Evolutionary conservation across 2,329 filamentous ascomycete species (phyloP).

Genomic region (Tolypocladium inflatum): DNA sequence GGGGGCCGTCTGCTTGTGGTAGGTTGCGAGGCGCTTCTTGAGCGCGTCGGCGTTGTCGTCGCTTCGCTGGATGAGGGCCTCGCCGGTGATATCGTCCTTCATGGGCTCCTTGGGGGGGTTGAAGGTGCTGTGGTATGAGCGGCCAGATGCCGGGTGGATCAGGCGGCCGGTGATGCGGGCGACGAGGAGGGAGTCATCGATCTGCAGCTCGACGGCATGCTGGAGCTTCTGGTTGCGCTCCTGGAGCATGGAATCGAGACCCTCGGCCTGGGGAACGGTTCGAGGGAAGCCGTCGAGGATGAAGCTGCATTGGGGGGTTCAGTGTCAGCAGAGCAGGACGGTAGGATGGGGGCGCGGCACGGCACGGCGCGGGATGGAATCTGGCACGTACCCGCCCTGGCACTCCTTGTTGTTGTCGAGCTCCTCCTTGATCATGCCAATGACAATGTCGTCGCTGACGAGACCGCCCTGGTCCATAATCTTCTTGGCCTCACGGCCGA

Average conservation of each 20-base stretch:
- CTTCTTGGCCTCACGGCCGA: constrained; percentile 97
- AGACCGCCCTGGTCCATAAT: constrained; percentile 99
- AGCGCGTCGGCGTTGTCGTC: constrained; percentile 96
- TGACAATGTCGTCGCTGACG: constrained; percentile 97
- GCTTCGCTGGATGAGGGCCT: constrained; percentile 90
- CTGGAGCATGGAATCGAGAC: constrained; percentile 84
- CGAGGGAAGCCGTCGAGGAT: constrained; percentile 98
- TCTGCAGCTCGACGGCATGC: constrained; percentile 93
- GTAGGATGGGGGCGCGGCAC: not conserved
- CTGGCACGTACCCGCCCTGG: constrained; percentile 70
- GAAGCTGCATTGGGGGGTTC: constrained; percentile 52
- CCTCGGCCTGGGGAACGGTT: constrained; percentile 89
- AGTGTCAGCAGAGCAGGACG: constrained; percentile 4
- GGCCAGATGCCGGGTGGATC: constrained; percentile 89
- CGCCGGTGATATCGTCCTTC: constrained; percentile 95
- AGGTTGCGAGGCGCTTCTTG: constrained; percentile 87
- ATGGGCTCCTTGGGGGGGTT: constrained; percentile 91
- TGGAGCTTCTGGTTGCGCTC: constrained; percentile 75
- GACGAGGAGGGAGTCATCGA: constrained; percentile 88
- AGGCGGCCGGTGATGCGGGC: constrained; percentile 94
- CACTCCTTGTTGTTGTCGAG: constrained; percentile 90
- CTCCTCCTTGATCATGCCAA: constrained; percentile 99
- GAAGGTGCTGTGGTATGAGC: constrained; percentile 97
- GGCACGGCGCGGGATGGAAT: not conserved
- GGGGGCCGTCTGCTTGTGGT: constrained; percentile 87